These are phyloP conservation scores for Kentomonas sorsogonicus DNA, from an alignment of 208 protist genomes.

Conservation along the genomic window DNA sequence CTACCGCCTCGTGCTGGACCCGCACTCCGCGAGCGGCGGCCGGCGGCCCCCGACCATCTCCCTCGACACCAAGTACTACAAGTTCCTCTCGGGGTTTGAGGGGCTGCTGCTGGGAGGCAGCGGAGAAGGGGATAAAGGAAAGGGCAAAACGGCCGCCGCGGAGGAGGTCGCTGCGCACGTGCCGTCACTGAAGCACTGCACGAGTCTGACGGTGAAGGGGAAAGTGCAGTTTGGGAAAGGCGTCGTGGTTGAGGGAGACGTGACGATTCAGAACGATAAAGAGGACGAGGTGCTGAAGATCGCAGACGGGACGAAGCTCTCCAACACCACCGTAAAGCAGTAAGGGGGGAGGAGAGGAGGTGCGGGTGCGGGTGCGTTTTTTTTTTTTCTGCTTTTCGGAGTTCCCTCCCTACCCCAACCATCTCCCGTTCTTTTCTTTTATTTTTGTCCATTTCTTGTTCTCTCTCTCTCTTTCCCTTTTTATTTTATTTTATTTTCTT, in stretches of 20 bases:
- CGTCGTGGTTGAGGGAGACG: conserved; percentile 58
- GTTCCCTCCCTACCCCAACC: too few relatives aligned
- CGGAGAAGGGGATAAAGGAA: not conserved
- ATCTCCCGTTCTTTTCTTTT: conserved; percentile 3
- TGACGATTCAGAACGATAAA: conserved; percentile 55
- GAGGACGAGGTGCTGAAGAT: conserved; percentile 26
- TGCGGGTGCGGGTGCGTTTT: too few relatives aligned
- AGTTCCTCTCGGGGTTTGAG: conserved; percentile 61
- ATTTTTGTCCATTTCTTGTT: conserved; percentile 9
- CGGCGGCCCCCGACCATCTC: conserved; percentile 51
- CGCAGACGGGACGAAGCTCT: conserved; percentile 36
- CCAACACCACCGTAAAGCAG: too few relatives aligned
- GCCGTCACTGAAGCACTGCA: conserved; percentile 64
- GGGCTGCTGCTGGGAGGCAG: conserved; percentile 38
- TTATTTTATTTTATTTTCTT: conserved; percentile 11
- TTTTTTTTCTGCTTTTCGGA: too few relatives aligned
- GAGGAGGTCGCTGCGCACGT: too few relatives aligned
- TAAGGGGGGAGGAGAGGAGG: too few relatives aligned
- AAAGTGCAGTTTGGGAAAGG: conserved; percentile 43
- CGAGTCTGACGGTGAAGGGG: conserved; percentile 49
- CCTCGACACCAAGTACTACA: conserved; percentile 75
- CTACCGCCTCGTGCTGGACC: conserved; percentile 45
- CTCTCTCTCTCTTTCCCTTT: conserved; percentile 7
- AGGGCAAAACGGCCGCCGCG: not conserved
- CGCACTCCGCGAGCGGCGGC: conserved; percentile 40